A percentile compares a stretch with the other conserved stretches of the same genome.
These are phyloP conservation scores for Farysia itapuensis DNA, from an alignment of 1,284 basidiomycete species.

Conservation along the genomic window DNA sequence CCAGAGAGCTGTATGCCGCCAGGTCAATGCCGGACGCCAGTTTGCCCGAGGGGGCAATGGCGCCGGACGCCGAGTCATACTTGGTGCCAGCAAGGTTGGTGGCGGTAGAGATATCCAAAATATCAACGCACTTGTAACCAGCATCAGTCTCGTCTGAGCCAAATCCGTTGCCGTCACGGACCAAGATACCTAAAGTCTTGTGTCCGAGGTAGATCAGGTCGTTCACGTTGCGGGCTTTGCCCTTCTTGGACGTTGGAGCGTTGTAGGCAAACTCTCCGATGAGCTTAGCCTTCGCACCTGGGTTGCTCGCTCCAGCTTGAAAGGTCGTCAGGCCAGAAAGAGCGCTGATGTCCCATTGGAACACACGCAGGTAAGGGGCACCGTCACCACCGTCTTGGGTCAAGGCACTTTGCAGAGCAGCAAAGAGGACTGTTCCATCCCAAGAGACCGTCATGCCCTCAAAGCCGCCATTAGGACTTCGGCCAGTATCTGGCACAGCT, in stretches of 20 bases:
- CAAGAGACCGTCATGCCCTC: constrained; percentile 69
- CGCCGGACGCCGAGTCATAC: constrained; percentile 66
- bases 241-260: constrained; percentile 66
- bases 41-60: constrained; percentile 65
- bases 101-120: constrained; percentile 64
- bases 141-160: constrained; percentile 66
- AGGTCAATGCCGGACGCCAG: constrained; percentile 64
- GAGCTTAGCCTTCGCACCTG: constrained; percentile 27
- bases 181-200: constrained; percentile 61
- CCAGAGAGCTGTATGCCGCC: constrained; percentile 67
- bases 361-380: constrained; percentile 18
- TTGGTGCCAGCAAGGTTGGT: constrained; percentile 69
- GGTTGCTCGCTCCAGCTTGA: constrained; percentile 61
- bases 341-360: constrained; percentile 26
- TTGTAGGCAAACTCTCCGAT: constrained; percentile 69
- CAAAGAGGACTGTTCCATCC: constrained; percentile 66
- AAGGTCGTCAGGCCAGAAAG: constrained; percentile 13
- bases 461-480: constrained; percentile 66
- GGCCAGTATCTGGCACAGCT: constrained; percentile 61
- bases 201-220: constrained; percentile 66
- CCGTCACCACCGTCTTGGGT: constrained; percentile 66
- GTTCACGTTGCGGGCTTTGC: constrained; percentile 65
- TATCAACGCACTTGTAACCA: constrained; percentile 64
- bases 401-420: constrained; percentile 69
- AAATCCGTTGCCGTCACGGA: constrained; percentile 69